Evolutionary conservation across 192 early-diverging fungal genomes (phyloP).

Genomic region (Spinellus fusiger): DNA sequence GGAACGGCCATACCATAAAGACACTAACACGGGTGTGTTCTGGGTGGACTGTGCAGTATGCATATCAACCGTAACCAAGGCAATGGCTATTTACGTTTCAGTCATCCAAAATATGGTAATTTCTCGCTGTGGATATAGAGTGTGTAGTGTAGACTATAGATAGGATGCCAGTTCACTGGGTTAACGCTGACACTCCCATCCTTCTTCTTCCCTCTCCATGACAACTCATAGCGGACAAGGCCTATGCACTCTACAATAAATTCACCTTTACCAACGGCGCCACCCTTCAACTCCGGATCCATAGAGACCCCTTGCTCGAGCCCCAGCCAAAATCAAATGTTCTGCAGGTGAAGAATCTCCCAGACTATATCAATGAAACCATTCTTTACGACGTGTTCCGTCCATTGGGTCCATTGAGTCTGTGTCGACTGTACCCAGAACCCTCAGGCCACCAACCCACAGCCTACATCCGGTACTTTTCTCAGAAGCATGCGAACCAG

Average conservation of each 20-base stretch:
- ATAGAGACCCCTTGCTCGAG: conserved; percentile 13
- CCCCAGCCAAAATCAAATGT: conserved; percentile 17
- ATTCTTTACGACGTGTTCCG: conserved; percentile 32
- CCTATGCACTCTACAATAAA: conserved; percentile 35
- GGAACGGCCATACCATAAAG: conserved; percentile 53
- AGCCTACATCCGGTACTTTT: conserved; percentile 37
- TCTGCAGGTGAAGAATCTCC: conserved; percentile 28
- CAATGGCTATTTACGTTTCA: conserved; percentile 14
- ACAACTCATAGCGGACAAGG: conserved; percentile 24
- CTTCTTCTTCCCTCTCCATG: not conserved
- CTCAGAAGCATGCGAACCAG: conserved; percentile 19
- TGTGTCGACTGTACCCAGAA: conserved; percentile 25
- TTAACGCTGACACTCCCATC: too few species aligned
- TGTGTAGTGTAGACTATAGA: not conserved
- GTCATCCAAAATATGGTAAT: conserved; percentile 10
- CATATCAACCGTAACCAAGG: conserved; percentile 2
- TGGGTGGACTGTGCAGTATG: too few species aligned
- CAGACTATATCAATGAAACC: conserved; percentile 20
- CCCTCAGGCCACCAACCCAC: conserved; percentile 15
- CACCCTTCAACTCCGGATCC: conserved; percentile 19
- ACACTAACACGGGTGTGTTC: too few species aligned
- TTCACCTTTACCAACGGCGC: conserved; percentile 17
- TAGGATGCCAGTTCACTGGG: too few species aligned
- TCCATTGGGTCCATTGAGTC: conserved; percentile 35
- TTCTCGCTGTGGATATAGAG: not conserved